Conservation (phyloP, 352 stramenopile genomes). For the Globisporangium recalcitrans region DNA sequence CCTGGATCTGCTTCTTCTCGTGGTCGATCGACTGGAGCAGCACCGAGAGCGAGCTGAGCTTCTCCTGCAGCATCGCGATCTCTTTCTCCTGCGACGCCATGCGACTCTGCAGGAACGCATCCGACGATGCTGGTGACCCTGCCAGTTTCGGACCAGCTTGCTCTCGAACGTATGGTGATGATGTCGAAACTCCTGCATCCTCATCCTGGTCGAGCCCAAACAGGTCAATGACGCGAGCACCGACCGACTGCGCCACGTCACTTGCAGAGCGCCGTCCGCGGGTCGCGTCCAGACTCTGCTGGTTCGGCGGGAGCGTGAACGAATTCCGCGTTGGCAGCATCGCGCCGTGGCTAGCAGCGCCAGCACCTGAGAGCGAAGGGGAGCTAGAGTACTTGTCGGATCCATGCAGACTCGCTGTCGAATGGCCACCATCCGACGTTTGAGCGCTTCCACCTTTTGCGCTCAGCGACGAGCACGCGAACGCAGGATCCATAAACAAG, state of each 20-base stretch:
- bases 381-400: not conserved
- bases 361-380: not conserved
- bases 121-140: not conserved
- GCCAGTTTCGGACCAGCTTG: not conserved
- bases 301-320: constrained; percentile 7
- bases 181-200: not conserved
- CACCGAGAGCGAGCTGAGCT: constrained; percentile 58
- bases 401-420: constrained; percentile 1
- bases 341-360: not conserved
- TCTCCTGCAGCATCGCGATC: constrained; percentile 66
- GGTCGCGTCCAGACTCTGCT: not conserved
- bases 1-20: constrained; percentile 48
- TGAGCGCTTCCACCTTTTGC: not conserved
- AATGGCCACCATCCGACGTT: constrained; percentile 1
- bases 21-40: constrained; percentile 58
- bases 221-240: constrained; percentile 16
- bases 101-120: constrained; percentile 52
- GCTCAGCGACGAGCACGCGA: constrained; percentile 17
- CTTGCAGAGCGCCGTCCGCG: constrained; percentile 4
- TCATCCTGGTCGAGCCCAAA: constrained; percentile 16
- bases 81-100: constrained; percentile 61
- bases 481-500: constrained; percentile 69
- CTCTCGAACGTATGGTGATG: not conserved
- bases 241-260: constrained; percentile 3
- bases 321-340: constrained; percentile 4